Evolutionary conservation across 2,329 filamentous ascomycete genomes (phyloP), one percentile per base, ranked within the genome.

Genomic region (Ophiostoma piceae): DNA sequence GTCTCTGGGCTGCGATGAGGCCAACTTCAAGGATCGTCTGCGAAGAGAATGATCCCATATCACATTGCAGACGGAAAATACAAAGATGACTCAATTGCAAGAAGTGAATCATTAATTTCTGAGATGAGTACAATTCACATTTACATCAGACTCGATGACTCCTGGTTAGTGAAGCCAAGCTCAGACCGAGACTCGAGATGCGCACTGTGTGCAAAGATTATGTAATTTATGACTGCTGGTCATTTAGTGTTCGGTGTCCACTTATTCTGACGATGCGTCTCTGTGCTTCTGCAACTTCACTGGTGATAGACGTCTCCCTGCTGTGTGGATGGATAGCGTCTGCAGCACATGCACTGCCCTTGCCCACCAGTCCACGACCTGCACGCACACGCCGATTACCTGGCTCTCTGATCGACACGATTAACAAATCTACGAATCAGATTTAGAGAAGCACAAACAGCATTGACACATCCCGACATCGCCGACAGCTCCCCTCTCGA

Each of bases 291-390:
- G 14, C 57, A n/a, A 62, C 57, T 32, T 62, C 57, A 62, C 57
- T 29, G 22, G 9, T 7, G 43, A n/a, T 47, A 47, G 22, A 22
- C 57, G 12, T 62, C 57, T 62, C 57, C 16, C n/a, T 60, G 54
- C 22, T 60, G 54, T 3, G 54, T 60, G 57, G 57, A 62, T 62
- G 57, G 57, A 62, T 29, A 62, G 57, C 22, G 57, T 62, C 57
- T 62, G 57, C 51, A 57, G 51, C 51, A 57, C 57, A 35, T 62
- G 65, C 37, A 62, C 9, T 35, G 22, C 16, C 43, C n/a, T 47
- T 47, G 11, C 43, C 43, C 16, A 16, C 43, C 43, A 47, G 43
- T 62, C 57, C 26, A 32, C 54, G 19, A 29, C 54, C 54, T 37
- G 47, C 35, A 6, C n/a, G n/a, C n/a, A n/a, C n/a, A n/a, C n/a